Conservation (phyloP, 345 rosid species). For the Noccaea caerulescens region DNA sequence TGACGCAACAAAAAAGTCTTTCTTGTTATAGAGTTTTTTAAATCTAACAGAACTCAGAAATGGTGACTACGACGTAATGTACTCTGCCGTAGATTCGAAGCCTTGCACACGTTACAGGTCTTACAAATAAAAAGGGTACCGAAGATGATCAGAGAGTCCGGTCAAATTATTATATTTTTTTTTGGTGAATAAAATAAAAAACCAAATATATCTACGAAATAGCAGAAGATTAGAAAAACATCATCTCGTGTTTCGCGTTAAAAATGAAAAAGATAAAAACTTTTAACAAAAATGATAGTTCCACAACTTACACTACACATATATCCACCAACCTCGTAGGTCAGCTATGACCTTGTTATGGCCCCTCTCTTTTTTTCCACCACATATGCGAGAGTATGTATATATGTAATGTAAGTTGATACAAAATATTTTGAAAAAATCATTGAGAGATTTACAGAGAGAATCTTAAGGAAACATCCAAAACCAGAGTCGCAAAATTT, state of each 20-base stretch:
- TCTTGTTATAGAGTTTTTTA: conserved; percentile 7
- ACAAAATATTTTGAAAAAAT: background rate
- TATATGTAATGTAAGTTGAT: background rate
- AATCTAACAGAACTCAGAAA: conserved; percentile 9
- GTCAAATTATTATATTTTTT: background rate
- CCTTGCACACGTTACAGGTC: conserved; percentile 12
- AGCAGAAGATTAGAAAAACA: conserved; percentile 11
- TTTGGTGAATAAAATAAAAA: background rate
- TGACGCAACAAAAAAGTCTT: conserved; percentile 3
- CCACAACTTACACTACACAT: conserved; percentile 13
- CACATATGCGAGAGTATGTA: background rate
- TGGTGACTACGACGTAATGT: conserved; percentile 12
- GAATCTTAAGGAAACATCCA: conserved; percentile 38
- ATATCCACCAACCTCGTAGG: conserved; percentile 28
- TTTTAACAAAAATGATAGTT: background rate
- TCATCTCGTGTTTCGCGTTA: conserved; percentile 32
- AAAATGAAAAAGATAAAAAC: conserved; percentile 25
- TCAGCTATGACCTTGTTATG: background rate
- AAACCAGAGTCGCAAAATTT: conserved; percentile 2
- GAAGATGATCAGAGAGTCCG: conserved; percentile 10
- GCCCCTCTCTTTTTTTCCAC: conserved; percentile 11
- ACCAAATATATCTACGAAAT: conserved; percentile 1
- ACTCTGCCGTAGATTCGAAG: conserved; percentile 23
- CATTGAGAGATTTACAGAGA: conserved; percentile 2
- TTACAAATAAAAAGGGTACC: background rate